Percentiles rank a stretch among this genome's conserved stretches.
Conservation (phyloP, 1,284 basidiomycete species). For the Meripilus lineatus region DNA sequence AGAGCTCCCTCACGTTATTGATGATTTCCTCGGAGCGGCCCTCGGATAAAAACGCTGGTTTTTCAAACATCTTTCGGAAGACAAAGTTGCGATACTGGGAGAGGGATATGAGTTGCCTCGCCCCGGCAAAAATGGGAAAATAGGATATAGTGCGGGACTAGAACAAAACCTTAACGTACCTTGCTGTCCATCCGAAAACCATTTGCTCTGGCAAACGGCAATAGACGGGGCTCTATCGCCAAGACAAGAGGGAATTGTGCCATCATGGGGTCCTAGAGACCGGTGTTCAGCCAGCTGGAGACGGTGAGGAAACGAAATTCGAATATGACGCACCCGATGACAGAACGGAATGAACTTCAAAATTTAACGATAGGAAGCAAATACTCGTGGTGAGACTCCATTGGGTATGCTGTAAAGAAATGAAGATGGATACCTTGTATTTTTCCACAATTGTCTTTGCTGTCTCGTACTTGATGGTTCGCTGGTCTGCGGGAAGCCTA, state of each 20-base stretch:
- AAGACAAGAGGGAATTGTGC: constrained; percentile 68
- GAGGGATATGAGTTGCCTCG: neutral
- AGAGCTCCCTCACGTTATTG: constrained; percentile 61
- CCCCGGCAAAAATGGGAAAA: neutral
- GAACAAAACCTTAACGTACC: constrained; percentile 30
- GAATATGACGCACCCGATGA: constrained; percentile 43
- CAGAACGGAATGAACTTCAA: constrained; percentile 71
- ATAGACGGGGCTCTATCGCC: constrained; percentile 67
- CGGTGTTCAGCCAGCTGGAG: too few species aligned
- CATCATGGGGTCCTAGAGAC: constrained; percentile 66
- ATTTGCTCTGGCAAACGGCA: constrained; percentile 64
- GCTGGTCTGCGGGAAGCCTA: constrained; percentile 48
- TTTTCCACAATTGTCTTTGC: constrained; percentile 62
- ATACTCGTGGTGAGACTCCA: neutral
- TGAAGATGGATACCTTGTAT: constrained; percentile 47
- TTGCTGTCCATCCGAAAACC: constrained; percentile 73
- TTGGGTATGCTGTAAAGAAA: constrained; percentile 3
- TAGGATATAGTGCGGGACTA: neutral
- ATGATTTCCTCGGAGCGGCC: constrained; percentile 57
- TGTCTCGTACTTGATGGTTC: constrained; percentile 54
- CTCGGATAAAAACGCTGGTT: constrained; percentile 43
- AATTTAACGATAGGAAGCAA: constrained; percentile 1
- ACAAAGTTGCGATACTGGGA: constrained; percentile 72
- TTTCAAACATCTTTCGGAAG: constrained; percentile 78
- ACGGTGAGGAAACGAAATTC: constrained; percentile 6